phyloP scores from a whole-genome alignment of 371 early-diverging fungal genomes.

The Encephalitozoon cuniculi region DNA sequence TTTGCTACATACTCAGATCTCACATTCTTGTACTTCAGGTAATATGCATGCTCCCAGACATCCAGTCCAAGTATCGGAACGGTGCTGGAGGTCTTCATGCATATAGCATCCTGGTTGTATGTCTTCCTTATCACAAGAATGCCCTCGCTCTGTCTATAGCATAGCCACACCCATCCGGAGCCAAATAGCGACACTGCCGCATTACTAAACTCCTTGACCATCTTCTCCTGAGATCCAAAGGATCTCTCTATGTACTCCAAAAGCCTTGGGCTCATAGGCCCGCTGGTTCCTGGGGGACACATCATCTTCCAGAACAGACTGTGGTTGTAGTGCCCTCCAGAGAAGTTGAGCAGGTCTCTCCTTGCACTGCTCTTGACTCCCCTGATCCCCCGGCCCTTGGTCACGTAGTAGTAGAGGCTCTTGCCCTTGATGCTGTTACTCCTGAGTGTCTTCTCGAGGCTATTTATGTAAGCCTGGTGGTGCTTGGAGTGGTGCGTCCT shows the following conservation, averaged over 20 bases:
- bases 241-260: conserved; percentile 68
- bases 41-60: conserved; percentile 96
- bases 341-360: conserved; percentile 73
- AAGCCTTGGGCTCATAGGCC: conserved; percentile 59
- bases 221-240: conserved; percentile 76
- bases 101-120: conserved; percentile 79
- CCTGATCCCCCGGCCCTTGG: conserved; percentile 62
- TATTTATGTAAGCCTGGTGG: conserved; percentile 71
- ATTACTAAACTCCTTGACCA: conserved; percentile 70
- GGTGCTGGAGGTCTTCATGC: conserved; percentile 63
- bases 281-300: conserved; percentile 69
- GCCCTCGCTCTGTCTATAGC: conserved; percentile 70
- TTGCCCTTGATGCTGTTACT: neutral
- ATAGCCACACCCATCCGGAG: conserved; percentile 93
- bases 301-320: conserved; percentile 85
- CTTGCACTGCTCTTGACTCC: conserved; percentile 68
- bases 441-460: conserved; percentile 65
- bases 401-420: conserved; percentile 62
- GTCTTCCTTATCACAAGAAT: conserved; percentile 74
- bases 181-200: conserved; percentile 79
- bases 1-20: conserved; percentile 82
- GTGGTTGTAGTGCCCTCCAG: conserved; percentile 94
- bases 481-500: conserved; percentile 84
- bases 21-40: conserved; percentile 87
- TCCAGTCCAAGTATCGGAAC: conserved; percentile 82